phyloP scores from a whole-genome alignment of 2,329 filamentous ascomycete species.

The Colletotrichum sublineola region DNA sequence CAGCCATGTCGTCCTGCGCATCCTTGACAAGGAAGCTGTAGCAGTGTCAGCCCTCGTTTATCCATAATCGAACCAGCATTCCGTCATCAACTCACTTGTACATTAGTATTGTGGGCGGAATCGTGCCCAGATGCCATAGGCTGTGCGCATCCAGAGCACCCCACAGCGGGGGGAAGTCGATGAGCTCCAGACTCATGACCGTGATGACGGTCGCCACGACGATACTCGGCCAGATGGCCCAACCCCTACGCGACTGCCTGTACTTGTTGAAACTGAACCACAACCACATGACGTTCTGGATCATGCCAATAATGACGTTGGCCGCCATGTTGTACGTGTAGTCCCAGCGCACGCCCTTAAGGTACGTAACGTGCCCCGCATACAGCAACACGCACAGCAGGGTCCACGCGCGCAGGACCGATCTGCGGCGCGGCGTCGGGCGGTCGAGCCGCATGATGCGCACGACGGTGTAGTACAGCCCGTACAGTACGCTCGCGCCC shows the following conservation, averaged over 20 bases:
- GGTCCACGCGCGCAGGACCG: conserved; percentile 81
- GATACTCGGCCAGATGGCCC: conserved; percentile 91
- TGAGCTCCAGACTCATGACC: conserved; percentile 94
- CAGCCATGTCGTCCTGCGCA: conserved; percentile 83
- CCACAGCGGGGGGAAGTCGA: conserved; percentile 90
- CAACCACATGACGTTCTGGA: conserved; percentile 88
- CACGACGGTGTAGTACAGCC: conserved; percentile 86
- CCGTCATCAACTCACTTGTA: conserved; percentile 80
- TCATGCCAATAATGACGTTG: conserved; percentile 84
- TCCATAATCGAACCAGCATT: not conserved
- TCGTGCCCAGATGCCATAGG: conserved; percentile 95
- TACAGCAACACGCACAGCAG: conserved; percentile 79
- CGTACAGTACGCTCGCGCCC: conserved; percentile 90
- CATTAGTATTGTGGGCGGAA: conserved; percentile 88
- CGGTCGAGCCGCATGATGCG: conserved; percentile 86
- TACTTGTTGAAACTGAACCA: conserved; percentile 85
- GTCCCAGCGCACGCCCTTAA: conserved; percentile 90
- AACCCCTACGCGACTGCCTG: conserved; percentile 76
- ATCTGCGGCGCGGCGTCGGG: conserved; percentile 54
- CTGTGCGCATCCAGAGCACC: conserved; percentile 93
- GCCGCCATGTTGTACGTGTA: conserved; percentile 99
- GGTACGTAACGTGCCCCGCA: conserved; percentile 81
- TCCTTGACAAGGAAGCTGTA: conserved; percentile 88
- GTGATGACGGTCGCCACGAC: conserved; percentile 92
- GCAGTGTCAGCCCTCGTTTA: not conserved